Evolutionary conservation across 495 filamentous ascomycete species (phyloP), one percentile per base, ranked within the genome.

Genomic region (Neurospora discreta): DNA sequence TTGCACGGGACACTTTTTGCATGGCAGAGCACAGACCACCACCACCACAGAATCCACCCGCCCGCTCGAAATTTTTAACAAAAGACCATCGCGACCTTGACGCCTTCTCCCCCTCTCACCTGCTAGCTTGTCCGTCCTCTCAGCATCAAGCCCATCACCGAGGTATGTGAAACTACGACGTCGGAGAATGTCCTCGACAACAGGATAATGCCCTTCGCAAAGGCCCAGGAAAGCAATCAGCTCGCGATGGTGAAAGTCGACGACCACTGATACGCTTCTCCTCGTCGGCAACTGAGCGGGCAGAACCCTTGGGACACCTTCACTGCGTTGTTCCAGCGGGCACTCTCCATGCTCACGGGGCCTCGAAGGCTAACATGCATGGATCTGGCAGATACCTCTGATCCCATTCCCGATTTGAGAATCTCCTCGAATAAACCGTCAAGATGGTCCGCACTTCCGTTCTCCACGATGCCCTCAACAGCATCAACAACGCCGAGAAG

Each of bases 401-500:
- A 87, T 84, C 76, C 77, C 73, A 73, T 74, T 79, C 79, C 83
- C 84, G 89, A 91, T 87, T 90, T 93, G 92, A 96, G 92, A 94
- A 96, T 86, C 86, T 86, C 81, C 79, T 72, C 65, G 60, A 73
- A 77, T 70, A 77, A 83, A 78, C 85, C 89, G 88, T 81, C 88
- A 98, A 89, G 81, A 99, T 98, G 95, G 94, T 97, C 86, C 93
- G 92, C 86, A 98, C 95, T 78, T 96, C 92, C 81, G 94, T 97
- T 82, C 93, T 99, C 81, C 96, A 98, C 88, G 95, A 98, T 91
- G 93, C 94, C 83, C 93, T 99, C 77, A 98, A 98, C 83, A 89
- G 90, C 88, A 97, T 99, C 90, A 98, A 99, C 92, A 99, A 98
- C 83, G 95, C 95, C 87, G 95, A 99, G 89, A 98, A 98, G 90